Percentiles rank a stretch among this genome's conserved stretches.
phyloP scores from a whole-genome alignment of 1,284 basidiomycete species.

The Puccinia triticina region DNA sequence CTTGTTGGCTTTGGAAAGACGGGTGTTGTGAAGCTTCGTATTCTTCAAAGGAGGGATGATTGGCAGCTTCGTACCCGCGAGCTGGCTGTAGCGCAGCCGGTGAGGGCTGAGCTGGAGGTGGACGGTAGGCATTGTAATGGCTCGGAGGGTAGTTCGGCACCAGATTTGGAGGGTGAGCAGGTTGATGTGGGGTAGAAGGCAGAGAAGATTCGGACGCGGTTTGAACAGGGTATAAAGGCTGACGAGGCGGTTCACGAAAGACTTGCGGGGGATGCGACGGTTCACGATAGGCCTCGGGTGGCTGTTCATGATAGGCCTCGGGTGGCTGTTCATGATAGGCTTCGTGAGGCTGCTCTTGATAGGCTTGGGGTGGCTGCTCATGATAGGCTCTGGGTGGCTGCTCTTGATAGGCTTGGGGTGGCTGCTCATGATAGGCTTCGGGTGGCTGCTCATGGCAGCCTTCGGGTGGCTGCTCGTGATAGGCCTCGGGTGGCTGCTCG shows the following conservation, averaged over 20 bases:
- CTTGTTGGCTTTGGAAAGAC: constrained; percentile 8
- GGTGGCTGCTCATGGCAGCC: background rate
- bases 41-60: background rate
- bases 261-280: background rate
- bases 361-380: background rate
- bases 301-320: no score
- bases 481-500: background rate
- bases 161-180: background rate
- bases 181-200: constrained; percentile 2
- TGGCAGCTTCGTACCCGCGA: background rate
- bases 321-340: background rate
- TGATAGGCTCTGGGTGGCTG: background rate
- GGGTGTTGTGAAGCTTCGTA: background rate
- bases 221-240: background rate
- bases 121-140: constrained; percentile 1
- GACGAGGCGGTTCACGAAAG: background rate
- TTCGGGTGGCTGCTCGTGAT: background rate
- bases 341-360: background rate
- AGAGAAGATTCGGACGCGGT: background rate
- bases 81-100: background rate
- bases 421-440: background rate
- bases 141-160: constrained; percentile 19
- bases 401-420: background rate
- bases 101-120: background rate
- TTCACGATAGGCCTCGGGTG: background rate